A percentile compares a stretch with the other conserved stretches of the same genome.
These are phyloP conservation scores for Aspergillus panamensis DNA, from an alignment of 495 filamentous ascomycete genomes.

Conservation along the genomic window DNA sequence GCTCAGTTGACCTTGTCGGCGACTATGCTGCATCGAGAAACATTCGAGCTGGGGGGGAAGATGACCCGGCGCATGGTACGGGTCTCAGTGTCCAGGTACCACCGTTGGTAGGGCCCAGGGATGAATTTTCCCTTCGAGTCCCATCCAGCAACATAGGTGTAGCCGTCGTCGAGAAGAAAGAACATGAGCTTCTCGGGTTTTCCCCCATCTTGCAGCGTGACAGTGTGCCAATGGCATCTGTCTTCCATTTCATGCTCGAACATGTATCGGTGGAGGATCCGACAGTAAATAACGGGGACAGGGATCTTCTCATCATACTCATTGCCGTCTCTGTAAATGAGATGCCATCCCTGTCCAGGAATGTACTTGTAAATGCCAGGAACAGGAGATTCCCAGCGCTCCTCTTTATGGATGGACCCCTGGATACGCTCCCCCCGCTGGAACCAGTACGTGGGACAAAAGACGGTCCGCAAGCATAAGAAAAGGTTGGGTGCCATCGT, in stretches of 20 bases:
- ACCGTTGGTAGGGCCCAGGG: conserved; percentile 45
- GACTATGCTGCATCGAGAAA: conserved; percentile 41
- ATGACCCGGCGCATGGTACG: conserved; percentile 39
- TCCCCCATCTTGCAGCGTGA: conserved; percentile 33
- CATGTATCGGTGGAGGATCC: conserved; percentile 47
- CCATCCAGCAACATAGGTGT: conserved; percentile 46
- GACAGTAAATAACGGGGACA: conserved; percentile 43
- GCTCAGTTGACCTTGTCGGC: conserved; percentile 33
- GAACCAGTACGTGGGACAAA: conserved; percentile 47
- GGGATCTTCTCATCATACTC: conserved; percentile 40
- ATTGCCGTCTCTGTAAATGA: conserved; percentile 36
- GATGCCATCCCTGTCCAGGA: conserved; percentile 44
- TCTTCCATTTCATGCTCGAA: conserved; percentile 44
- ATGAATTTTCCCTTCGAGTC: conserved; percentile 43
- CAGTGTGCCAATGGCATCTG: conserved; percentile 41
- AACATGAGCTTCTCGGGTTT: conserved; percentile 39
- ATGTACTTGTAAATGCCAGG: conserved; percentile 46
- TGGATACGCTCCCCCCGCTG: conserved; percentile 39
- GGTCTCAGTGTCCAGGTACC: conserved; percentile 39
- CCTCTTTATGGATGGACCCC: conserved; percentile 35
- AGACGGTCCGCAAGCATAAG: conserved; percentile 39
- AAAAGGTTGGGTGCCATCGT: conserved; percentile 48
- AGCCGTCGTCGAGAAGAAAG: conserved; percentile 43
- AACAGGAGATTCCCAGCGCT: conserved; percentile 46
- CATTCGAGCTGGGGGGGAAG: conserved; percentile 39